A percentile compares a stretch with the other conserved stretches of the same genome.
These are phyloP conservation scores for Euclidium syriacum DNA, from an alignment of 345 rosid species.

Conservation along the genomic window DNA sequence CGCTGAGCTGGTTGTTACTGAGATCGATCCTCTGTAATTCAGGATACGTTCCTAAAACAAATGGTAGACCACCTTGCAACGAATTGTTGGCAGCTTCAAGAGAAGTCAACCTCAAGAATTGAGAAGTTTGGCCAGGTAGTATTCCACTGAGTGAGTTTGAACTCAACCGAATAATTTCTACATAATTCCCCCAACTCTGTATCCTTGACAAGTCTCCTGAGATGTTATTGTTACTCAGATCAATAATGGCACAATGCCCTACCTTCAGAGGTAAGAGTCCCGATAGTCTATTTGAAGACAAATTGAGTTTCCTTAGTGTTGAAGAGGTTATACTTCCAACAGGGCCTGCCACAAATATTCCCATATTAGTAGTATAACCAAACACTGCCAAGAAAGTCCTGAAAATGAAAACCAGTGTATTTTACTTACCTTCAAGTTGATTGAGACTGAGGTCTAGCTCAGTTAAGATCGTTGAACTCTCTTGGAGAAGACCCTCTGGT, in stretches of 20 bases:
- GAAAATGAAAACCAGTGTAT: not conserved
- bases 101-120: constrained; percentile 63
- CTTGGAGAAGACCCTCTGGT: constrained; percentile 64
- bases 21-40: constrained; percentile 64
- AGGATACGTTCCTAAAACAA: constrained; percentile 53
- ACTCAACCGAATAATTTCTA: constrained; percentile 66
- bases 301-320: constrained; percentile 67
- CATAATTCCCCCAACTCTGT: constrained; percentile 74
- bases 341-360: constrained; percentile 50
- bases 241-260: constrained; percentile 68
- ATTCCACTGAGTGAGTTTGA: constrained; percentile 65
- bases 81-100: constrained; percentile 59
- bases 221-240: constrained; percentile 65
- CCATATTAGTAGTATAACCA: not conserved
- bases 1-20: constrained; percentile 58
- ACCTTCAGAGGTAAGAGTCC: constrained; percentile 59
- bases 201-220: constrained; percentile 73
- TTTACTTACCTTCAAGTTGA: constrained; percentile 64
- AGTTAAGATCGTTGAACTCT: constrained; percentile 66
- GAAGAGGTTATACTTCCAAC: constrained; percentile 64
- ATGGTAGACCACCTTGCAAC: constrained; percentile 61
- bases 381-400: not conserved
- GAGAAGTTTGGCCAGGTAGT: constrained; percentile 59
- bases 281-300: constrained; percentile 68
- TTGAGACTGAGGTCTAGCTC: constrained; percentile 85